Conservation (phyloP, 192 early-diverging fungal genomes). For the Hyaloraphidium curvatum region DNA sequence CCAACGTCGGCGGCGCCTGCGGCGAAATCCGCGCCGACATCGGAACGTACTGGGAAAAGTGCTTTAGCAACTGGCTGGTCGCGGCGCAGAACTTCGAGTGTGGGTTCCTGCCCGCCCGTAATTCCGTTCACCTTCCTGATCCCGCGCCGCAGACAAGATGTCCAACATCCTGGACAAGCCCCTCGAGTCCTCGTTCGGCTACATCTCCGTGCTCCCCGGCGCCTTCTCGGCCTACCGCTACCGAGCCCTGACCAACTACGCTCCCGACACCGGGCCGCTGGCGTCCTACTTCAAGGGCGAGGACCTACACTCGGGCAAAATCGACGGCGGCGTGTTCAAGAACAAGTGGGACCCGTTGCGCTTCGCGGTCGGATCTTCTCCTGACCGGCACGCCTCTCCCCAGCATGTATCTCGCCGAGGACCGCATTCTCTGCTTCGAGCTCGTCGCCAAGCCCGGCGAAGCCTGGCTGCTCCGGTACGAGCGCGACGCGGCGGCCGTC, state of each 20-base stretch:
- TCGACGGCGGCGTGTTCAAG: slow-evolving; percentile 52
- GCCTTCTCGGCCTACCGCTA: slow-evolving; percentile 94
- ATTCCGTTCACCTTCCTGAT: too few relatives aligned
- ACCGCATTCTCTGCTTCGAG: slow-evolving; percentile 92
- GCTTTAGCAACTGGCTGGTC: slow-evolving; percentile 70
- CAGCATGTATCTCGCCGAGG: slow-evolving; percentile 89
- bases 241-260: slow-evolving; percentile 52
- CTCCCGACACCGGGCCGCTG: slow-evolving; percentile 37
- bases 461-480: slow-evolving; percentile 69
- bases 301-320: slow-evolving; percentile 47
- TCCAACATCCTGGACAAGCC: slow-evolving; percentile 95
- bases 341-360: not conserved
- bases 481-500: slow-evolving; percentile 66
- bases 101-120: too few relatives aligned
- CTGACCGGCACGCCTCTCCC: slow-evolving; percentile 13
- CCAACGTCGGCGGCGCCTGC: slow-evolving; percentile 74
- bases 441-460: slow-evolving; percentile 62
- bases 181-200: slow-evolving; percentile 82
- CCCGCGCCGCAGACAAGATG: slow-evolving; percentile 47
- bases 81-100: slow-evolving; percentile 94
- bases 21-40: slow-evolving; percentile 82
- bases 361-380: not conserved
- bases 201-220: slow-evolving; percentile 86
- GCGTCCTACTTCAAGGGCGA: slow-evolving; percentile 86
- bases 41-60: slow-evolving; percentile 45